Evolutionary conservation across 2,329 filamentous ascomycete genomes (phyloP), one percentile per base, ranked within the genome.

Genomic region (Pleoardoris graminearum): DNA sequence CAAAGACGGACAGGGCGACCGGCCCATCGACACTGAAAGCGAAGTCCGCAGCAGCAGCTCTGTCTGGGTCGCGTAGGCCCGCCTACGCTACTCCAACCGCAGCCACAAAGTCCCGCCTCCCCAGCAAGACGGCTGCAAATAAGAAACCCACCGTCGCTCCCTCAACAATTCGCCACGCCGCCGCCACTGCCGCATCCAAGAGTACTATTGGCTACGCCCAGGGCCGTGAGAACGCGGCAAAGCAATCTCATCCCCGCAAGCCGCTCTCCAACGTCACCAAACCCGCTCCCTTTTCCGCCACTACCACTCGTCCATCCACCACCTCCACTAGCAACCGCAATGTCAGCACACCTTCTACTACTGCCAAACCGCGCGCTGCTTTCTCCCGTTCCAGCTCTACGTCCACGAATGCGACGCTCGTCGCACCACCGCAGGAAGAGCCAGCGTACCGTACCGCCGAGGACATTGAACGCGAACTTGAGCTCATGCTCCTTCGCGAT

Each of bases 201-300:
- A 92, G 85, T 50, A 96, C 91, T 0, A 81, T 96, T 36, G 92
- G 92, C 14, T 96, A 96, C 69, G 89, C 84, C 50, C 90, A 88
- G 70, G 91, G 92, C 29, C 84, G 90, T 29, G 76, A 77, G 10
- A 76, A 32, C 27, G 27, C 80, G 2, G 79, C 79, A 17, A 75
- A 79, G 2, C 78, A 77, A 16, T 55, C 62, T 39, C 56, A 64
- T 35, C 48, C 65, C 21, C 71, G 71, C 45, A 71, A 72, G 39
- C 71, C 71, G 6, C 66, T 73, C 23, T 69, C 71, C 32, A 73
- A 71, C 53, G 58, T 72, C 42, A 69, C 66, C 33, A 70, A 65
- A 50, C 65, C 65, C 10, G 55, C 66, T 25, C 63, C 61, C n/a
- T 63, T 62, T 38, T 66, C 67, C 10, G 49, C 62, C n/a, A 38